Conservation (phyloP, 148 eudicot species). For the Euryodendron excelsum region DNA sequence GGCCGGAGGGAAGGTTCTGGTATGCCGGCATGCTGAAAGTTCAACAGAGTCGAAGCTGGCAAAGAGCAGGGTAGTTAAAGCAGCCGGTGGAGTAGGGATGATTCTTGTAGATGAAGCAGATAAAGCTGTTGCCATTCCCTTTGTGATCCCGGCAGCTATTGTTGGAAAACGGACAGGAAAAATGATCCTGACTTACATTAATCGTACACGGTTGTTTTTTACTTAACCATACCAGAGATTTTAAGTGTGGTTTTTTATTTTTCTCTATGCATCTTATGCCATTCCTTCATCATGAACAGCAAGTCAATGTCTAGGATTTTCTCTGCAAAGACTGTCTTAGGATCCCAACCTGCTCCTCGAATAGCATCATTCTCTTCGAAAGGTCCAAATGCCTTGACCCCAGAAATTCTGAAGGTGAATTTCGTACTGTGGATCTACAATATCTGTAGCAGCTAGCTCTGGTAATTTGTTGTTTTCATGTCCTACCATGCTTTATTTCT, state of each 20-base stretch:
- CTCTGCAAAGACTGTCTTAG: slow-evolving; percentile 42
- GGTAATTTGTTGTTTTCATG: too few species aligned
- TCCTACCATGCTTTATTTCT: not conserved
- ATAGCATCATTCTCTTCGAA: slow-evolving; percentile 48
- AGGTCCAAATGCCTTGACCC: slow-evolving; percentile 46
- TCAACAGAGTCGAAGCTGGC: slow-evolving; percentile 52
- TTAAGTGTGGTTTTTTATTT: not conserved
- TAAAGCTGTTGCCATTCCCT: slow-evolving; percentile 47
- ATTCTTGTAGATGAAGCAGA: slow-evolving; percentile 54
- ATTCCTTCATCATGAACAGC: slow-evolving; percentile 24
- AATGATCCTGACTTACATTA: slow-evolving; percentile 39
- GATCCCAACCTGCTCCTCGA: slow-evolving; percentile 50
- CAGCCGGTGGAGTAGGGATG: slow-evolving; percentile 56
- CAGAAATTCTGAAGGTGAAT: slow-evolving; percentile 50
- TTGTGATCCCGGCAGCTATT: slow-evolving; percentile 45
- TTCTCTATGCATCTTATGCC: not conserved
- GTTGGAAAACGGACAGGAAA: slow-evolving; percentile 36
- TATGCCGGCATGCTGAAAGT: slow-evolving; percentile 51
- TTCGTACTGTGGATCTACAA: not conserved
- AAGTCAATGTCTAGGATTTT: slow-evolving; percentile 35
- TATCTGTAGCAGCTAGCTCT: not conserved
- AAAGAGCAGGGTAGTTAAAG: slow-evolving; percentile 38
- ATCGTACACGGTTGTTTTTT: slow-evolving; percentile 30
- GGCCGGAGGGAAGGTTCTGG: slow-evolving; percentile 43
- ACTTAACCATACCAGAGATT: not conserved